phyloP scores from a whole-genome alignment of 2,329 filamentous ascomycete genomes.

The Cytospora schulzeri region DNA sequence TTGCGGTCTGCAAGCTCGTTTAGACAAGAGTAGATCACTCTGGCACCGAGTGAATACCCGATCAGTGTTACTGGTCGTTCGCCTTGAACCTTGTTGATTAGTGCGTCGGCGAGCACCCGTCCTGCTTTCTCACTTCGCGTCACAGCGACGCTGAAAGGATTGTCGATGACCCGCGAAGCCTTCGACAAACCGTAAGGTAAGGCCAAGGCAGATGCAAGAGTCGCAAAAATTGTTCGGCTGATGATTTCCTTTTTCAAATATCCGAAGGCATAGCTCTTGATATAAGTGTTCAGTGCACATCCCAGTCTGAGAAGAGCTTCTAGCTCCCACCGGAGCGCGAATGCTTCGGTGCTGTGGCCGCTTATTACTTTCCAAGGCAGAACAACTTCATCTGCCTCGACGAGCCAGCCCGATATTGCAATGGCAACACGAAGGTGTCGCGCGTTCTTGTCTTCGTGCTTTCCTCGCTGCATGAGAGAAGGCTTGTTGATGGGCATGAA shows the following conservation, averaged over 20 bases:
- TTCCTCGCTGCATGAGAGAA: constrained; percentile 39
- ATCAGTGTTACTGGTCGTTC: constrained; percentile 79
- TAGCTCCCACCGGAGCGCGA: constrained; percentile 83
- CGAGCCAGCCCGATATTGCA: constrained; percentile 85
- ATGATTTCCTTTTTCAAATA: constrained; percentile 75
- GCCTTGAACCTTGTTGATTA: constrained; percentile 81
- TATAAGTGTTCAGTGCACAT: constrained; percentile 69
- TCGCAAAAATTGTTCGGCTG: constrained; percentile 69
- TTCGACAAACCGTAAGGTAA: constrained; percentile 71
- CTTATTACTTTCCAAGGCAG: constrained; percentile 78
- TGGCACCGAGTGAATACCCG: constrained; percentile 80
- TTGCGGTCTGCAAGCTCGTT: constrained; percentile 73
- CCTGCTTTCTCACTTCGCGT: constrained; percentile 80
- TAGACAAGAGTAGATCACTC: constrained; percentile 82
- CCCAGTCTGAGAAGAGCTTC: constrained; percentile 76
- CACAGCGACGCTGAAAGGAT: constrained; percentile 77
- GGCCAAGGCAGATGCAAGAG: constrained; percentile 64
- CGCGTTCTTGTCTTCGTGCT: constrained; percentile 36
- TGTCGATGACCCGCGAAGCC: constrained; percentile 73
- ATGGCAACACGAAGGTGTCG: constrained; percentile 76
- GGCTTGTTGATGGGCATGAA: constrained; percentile 72
- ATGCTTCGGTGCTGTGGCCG: constrained; percentile 69
- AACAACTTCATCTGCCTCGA: constrained; percentile 71
- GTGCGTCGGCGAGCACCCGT: constrained; percentile 75
- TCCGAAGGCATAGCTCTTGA: constrained; percentile 74